Conservation (phyloP, 2,329 filamentous ascomycete genomes). For the Aureobasidium vineae region DNA sequence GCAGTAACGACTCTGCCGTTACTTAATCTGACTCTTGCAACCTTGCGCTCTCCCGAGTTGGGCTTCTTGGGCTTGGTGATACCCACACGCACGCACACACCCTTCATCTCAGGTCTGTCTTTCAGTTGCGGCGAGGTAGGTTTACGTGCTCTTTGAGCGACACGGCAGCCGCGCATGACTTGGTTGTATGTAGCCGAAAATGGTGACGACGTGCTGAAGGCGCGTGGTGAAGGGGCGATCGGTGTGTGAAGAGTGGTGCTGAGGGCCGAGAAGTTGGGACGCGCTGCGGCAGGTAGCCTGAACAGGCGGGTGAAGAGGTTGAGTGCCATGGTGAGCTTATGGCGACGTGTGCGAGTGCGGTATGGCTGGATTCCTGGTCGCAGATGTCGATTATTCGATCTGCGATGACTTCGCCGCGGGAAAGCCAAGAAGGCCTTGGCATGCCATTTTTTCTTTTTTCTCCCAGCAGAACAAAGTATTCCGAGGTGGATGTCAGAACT, state of each 20-base stretch:
- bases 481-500: neutral
- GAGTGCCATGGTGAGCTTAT: slow-evolving; percentile 39
- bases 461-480: neutral
- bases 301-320: slow-evolving; percentile 43
- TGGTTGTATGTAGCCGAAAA: slow-evolving; percentile 51
- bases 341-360: slow-evolving; percentile 2
- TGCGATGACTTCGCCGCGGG: slow-evolving; percentile 10
- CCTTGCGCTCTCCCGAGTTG: slow-evolving; percentile 96
- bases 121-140: slow-evolving; percentile 82
- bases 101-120: slow-evolving; percentile 80
- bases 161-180: slow-evolving; percentile 67
- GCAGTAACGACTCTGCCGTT: slow-evolving; percentile 84
- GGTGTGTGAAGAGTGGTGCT: slow-evolving; percentile 4
- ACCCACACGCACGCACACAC: slow-evolving; percentile 91
- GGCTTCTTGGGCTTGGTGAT: slow-evolving; percentile 97
- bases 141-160: slow-evolving; percentile 76
- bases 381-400: slow-evolving; percentile 6
- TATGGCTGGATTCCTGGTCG: neutral
- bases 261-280: slow-evolving; percentile 28
- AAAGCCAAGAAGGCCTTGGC: slow-evolving; percentile 4
- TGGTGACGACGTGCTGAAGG: slow-evolving; percentile 42
- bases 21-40: slow-evolving; percentile 83
- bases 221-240: slow-evolving; percentile 28
- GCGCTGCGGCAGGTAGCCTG: slow-evolving; percentile 36
- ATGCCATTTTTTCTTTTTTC: neutral